Evolutionary conservation across 75 land plant species (phyloP).

Genomic region (Ceratopteris richardii): DNA sequence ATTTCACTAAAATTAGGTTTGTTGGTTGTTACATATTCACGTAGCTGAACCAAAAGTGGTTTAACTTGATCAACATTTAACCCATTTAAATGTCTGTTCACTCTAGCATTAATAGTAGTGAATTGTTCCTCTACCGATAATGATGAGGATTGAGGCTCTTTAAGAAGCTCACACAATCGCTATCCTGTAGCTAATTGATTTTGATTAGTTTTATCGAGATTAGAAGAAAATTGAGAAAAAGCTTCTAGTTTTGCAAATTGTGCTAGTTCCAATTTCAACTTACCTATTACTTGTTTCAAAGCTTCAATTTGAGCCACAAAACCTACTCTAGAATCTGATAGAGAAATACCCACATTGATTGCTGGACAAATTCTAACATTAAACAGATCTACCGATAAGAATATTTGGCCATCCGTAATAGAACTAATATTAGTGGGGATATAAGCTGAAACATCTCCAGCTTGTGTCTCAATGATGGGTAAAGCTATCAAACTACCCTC

Average conservation of each 20-base stretch:
- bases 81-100: neutral
- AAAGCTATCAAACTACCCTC: conserved; percentile 3
- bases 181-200: conserved; percentile 1
- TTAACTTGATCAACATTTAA: conserved; percentile 5
- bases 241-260: conserved; percentile 2
- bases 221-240: neutral
- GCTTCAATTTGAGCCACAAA: neutral
- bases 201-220: neutral
- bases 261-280: conserved; percentile 5
- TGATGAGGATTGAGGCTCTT: neutral
- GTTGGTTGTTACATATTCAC: conserved; percentile 8
- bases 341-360: conserved; percentile 8
- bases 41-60: conserved; percentile 1
- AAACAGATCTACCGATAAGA: conserved; percentile 2
- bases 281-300: conserved; percentile 3
- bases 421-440: conserved; percentile 18
- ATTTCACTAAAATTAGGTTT: conserved; percentile 6
- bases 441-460: conserved; percentile 18
- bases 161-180: neutral
- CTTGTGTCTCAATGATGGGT: conserved; percentile 14
- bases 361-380: conserved; percentile 4
- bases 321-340: conserved; percentile 4
- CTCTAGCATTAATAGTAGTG: conserved; percentile 6
- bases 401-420: conserved; percentile 12
- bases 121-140: conserved; percentile 8